phyloP scores from a whole-genome alignment of 2,329 filamentous ascomycete species.

The Colletotrichum sp. region DNA sequence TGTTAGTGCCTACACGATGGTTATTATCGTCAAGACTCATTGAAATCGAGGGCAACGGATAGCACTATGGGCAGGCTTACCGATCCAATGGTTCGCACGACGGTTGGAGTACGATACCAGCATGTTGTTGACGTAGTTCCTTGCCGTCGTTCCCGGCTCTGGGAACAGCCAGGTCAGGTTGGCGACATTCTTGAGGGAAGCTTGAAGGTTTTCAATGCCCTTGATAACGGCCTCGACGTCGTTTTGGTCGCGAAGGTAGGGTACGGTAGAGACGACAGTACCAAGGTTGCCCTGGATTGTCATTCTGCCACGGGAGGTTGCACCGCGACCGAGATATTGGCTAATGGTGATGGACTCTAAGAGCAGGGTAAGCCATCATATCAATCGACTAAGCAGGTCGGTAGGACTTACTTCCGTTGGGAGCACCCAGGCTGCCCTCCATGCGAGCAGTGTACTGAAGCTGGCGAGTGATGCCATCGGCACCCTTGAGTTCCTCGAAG shows the following conservation, averaged over 20 bases:
- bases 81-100: slow-evolving; percentile 58
- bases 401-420: slow-evolving; percentile 32
- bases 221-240: slow-evolving; percentile 69
- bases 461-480: slow-evolving; percentile 66
- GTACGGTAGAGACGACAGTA: slow-evolving; percentile 63
- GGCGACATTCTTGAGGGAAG: slow-evolving; percentile 56
- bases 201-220: slow-evolving; percentile 65
- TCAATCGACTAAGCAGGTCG: background rate
- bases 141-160: slow-evolving; percentile 52
- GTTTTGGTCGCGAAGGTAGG: slow-evolving; percentile 62
- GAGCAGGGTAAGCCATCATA: fast-evolving
- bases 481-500: slow-evolving; percentile 58
- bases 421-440: slow-evolving; percentile 54
- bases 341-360: slow-evolving; percentile 56
- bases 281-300: slow-evolving; percentile 63
- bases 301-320: slow-evolving; percentile 65
- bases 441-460: slow-evolving; percentile 72
- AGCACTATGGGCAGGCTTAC: background rate
- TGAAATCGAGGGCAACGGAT: fast-evolving
- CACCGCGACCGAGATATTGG: slow-evolving; percentile 69
- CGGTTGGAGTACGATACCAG: slow-evolving; percentile 44
- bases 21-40: background rate
- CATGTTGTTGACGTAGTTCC: slow-evolving; percentile 60
- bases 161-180: slow-evolving; percentile 64
- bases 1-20: slow-evolving; percentile 52